These are phyloP conservation scores for Tarenaya hassleriana DNA, from an alignment of 345 rosid species.

Conservation along the genomic window DNA sequence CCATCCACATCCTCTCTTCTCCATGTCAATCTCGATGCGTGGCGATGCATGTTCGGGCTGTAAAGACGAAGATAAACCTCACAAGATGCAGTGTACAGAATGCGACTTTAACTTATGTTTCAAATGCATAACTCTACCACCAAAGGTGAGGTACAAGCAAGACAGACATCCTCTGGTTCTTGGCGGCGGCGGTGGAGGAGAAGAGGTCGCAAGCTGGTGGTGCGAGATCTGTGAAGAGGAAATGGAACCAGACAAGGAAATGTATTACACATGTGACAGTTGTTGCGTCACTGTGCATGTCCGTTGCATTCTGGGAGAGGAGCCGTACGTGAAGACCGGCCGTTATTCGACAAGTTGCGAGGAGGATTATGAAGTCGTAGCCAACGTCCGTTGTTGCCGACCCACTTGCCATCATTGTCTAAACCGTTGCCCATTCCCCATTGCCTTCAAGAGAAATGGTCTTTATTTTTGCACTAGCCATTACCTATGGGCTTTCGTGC, in stretches of 20 bases:
- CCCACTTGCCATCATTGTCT: too few relatives aligned
- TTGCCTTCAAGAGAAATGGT: too few relatives aligned
- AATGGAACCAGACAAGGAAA: not conserved
- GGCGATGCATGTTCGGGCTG: not conserved
- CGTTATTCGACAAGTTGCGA: too few relatives aligned
- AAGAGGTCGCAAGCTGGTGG: not conserved
- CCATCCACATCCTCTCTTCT: constrained; percentile 14
- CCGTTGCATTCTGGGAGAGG: not conserved
- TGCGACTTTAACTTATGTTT: constrained; percentile 5
- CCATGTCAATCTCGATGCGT: not conserved
- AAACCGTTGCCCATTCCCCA: too few relatives aligned
- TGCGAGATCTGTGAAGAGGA: not conserved
- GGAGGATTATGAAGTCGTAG: too few relatives aligned
- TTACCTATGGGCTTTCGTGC: too few relatives aligned
- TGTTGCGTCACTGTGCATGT: constrained; percentile 15
- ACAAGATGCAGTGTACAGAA: not conserved
- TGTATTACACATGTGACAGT: not conserved
- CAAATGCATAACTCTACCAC: not conserved
- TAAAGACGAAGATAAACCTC: not conserved
- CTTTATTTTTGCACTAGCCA: too few relatives aligned
- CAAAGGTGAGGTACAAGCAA: constrained; percentile 3
- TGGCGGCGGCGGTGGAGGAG: not conserved
- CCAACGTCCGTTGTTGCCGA: too few relatives aligned
- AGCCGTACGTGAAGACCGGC: not conserved
- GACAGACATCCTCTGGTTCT: constrained; percentile 8